A percentile compares a stretch with the other conserved stretches of the same genome.
Evolutionary conservation across 164 flowering plant species (phyloP).

Genomic region (Magnolia kwangsiensis): DNA sequence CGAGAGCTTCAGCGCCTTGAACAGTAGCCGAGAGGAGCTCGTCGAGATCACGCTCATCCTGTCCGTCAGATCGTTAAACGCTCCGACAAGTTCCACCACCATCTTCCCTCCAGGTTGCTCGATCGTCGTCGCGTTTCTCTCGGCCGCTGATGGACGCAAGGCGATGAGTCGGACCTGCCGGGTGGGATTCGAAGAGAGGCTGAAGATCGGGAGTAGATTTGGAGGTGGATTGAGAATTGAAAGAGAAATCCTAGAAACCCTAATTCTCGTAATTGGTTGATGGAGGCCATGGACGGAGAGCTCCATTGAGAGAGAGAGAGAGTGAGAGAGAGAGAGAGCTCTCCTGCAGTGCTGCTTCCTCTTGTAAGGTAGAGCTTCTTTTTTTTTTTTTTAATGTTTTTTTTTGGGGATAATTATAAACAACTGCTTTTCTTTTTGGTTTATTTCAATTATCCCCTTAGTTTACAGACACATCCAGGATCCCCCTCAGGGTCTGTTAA

Average conservation of each 20-base stretch:
- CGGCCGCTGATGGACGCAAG: conserved; percentile 12
- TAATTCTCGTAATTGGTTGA: conserved; percentile 11
- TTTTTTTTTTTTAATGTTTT: too few species aligned
- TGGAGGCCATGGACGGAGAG: conserved; percentile 15
- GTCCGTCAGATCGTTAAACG: conserved; percentile 76
- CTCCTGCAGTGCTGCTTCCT: background rate
- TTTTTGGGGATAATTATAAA: too few species aligned
- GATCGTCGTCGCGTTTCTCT: conserved; percentile 12
- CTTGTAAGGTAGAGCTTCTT: background rate
- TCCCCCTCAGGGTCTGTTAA: too few species aligned
- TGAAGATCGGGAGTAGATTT: background rate
- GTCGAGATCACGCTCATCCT: conserved; percentile 59
- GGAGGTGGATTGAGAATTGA: background rate
- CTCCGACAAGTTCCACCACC: conserved; percentile 87
- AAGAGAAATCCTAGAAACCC: conserved; percentile 1
- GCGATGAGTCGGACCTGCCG: conserved; percentile 2
- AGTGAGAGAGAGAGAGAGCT: background rate
- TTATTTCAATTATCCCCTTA: background rate
- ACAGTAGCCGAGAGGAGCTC: conserved; percentile 65
- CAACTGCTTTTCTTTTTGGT: too few species aligned
- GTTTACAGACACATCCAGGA: too few species aligned
- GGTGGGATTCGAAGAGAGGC: background rate
- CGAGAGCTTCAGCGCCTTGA: conserved; percentile 72
- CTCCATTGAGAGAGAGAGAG: conserved; percentile 17
- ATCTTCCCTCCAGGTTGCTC: conserved; percentile 77